A percentile compares a stretch with the other conserved stretches of the same genome.
Evolutionary conservation across 257 asterid species (phyloP).

Genomic region (Schizonepeta tenuifolia): DNA sequence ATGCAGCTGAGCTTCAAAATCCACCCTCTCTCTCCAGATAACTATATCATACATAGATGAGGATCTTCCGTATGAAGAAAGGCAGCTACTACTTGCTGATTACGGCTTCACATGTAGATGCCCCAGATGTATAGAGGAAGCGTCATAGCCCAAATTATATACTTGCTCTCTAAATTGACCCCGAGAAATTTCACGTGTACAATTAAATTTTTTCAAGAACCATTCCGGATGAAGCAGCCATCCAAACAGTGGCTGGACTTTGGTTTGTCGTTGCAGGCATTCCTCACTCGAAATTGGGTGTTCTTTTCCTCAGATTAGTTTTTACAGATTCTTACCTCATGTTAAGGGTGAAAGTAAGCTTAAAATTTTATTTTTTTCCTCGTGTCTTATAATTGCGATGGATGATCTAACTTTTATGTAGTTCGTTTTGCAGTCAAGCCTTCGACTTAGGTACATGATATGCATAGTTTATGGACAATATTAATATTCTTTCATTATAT

Average conservation of each 20-base stretch:
- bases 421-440: too few relatives aligned
- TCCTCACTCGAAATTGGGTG: not conserved
- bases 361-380: not conserved
- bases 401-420: not conserved
- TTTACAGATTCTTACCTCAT: not conserved
- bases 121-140: constrained; percentile 67
- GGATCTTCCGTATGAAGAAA: constrained; percentile 73
- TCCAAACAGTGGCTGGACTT: not conserved
- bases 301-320: not conserved
- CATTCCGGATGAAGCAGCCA: not conserved
- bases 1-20: not conserved
- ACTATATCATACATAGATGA: constrained; percentile 92
- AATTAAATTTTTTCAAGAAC: not conserved
- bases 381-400: not conserved
- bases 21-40: constrained; percentile 50
- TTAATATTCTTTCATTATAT: not conserved
- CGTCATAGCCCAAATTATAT: constrained; percentile 22
- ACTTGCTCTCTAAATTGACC: not conserved
- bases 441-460: not conserved
- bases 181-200: not conserved
- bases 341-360: not conserved
- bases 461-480: not conserved
- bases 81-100: constrained; percentile 75
- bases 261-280: not conserved
- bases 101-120: constrained; percentile 87